Evolutionary conservation across 1,139 yeast species (phyloP), one percentile per base, ranked within the genome.

Genomic region (Geotrichum restrictum): DNA sequence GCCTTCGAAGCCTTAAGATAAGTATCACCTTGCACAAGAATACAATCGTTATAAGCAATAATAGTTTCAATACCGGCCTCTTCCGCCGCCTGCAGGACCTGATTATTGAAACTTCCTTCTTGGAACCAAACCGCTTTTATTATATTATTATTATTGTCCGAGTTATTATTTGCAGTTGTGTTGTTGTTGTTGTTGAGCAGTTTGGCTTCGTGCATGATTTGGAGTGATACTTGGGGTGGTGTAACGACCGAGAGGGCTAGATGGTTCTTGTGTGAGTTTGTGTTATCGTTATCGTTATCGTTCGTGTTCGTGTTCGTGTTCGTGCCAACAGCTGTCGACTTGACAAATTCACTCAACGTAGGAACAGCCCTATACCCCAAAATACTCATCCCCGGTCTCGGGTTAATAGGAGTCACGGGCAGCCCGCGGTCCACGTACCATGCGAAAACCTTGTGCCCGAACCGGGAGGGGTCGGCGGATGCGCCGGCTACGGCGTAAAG

Each of bases 71-170:
- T 61, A 1, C 60, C 61, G 13, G 68, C 62, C 6, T 62, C 63
- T 38, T 68, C 62, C 0, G 81, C 81, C 7, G 66, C 64, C 1
- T 74, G 72, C 46, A 85, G 66, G 2, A 81, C 83, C n/a, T 71
- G 74, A 7, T 68, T 66, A 60, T 84, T 82, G 59, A 78, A 85
- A 34, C 88, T 77, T 0, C 95, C 95, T 0, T 95, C 95, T 64
- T 87, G 95, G 58, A 85, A 81, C 95, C 95, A 87, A 29, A 85
- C 70, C 0, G 84, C 82, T 59, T 77, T 78, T 29, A 87, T 70
- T 5, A 8, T 5, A 24, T 5, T 5, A 8, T 24, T 24, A 8
- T 5, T 1, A 69, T 56, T 46, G 38, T n/a, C n/a, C n/a, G n/a
- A n/a, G n/a, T n/a, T n/a, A 52, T 33, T 11, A 3, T 29, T 16